phyloP scores from a whole-genome alignment of 805 yeast species.

The Monosporozyma unispora region DNA sequence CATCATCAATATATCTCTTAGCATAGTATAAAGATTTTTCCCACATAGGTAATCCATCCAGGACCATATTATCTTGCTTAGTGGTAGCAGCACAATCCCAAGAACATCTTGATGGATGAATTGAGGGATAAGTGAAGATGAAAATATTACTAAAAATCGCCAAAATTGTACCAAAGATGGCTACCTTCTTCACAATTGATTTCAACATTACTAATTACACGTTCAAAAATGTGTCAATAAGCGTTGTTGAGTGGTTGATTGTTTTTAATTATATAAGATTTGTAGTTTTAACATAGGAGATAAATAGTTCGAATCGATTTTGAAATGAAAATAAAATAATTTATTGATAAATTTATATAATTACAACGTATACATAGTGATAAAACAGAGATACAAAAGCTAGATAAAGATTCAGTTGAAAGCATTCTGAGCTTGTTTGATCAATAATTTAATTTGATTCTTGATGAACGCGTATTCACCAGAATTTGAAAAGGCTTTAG shows the following conservation, averaged over 20 bases:
- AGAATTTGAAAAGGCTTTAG: background rate
- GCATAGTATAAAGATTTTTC: conserved; percentile 22
- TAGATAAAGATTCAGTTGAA: background rate
- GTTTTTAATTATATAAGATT: too few species aligned
- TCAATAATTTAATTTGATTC: background rate
- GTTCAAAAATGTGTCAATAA: too few species aligned
- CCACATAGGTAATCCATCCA: conserved; percentile 3
- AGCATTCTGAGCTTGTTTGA: background rate
- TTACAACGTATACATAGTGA: background rate
- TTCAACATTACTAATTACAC: conserved; percentile 5
- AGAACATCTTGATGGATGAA: conserved; percentile 45
- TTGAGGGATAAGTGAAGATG: conserved; percentile 69
- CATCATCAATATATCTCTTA: conserved; percentile 26
- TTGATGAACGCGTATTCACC: background rate
- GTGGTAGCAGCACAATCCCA: conserved; percentile 38
- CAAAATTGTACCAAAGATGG: conserved; percentile 15
- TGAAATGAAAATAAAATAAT: too few species aligned
- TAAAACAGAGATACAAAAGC: background rate
- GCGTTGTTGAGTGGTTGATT: too few species aligned
- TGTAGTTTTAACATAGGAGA: too few species aligned
- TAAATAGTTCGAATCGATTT: too few species aligned
- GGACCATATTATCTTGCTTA: background rate
- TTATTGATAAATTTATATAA: background rate
- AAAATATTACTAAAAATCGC: conserved; percentile 49
- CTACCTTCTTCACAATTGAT: conserved; percentile 2